Conservation (phyloP, 768 basidiomycete genomes). For the Suillus hirtellus region DNA sequence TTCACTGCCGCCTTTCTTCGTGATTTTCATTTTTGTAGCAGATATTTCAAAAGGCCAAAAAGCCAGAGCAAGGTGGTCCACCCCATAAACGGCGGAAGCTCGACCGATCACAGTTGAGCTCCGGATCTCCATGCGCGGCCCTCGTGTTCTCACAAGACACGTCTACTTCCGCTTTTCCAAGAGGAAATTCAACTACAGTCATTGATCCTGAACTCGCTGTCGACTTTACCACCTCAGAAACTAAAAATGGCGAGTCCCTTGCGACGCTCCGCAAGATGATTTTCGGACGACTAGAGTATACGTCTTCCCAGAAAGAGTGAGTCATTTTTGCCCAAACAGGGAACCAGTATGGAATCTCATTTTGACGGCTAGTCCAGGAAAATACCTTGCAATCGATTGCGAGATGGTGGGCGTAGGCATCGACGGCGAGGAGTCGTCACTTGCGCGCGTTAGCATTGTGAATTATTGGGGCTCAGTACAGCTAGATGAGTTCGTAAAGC, state of each 20-base stretch:
- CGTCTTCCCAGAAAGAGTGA: constrained; percentile 45
- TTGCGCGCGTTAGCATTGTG: constrained; percentile 88
- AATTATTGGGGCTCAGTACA: constrained; percentile 82
- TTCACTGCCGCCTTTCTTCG: not conserved
- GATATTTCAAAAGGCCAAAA: not conserved
- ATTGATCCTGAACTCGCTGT: constrained; percentile 11
- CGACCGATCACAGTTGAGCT: constrained; percentile 9
- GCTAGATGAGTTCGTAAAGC: constrained; percentile 84
- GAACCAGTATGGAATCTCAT: constrained; percentile 12
- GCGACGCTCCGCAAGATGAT: constrained; percentile 53
- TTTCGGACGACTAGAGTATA: constrained; percentile 44
- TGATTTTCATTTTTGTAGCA: not conserved
- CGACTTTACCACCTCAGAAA: constrained; percentile 26
- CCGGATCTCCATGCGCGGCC: constrained; percentile 4
- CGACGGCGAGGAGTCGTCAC: constrained; percentile 76
- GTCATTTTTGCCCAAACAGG: constrained; percentile 22
- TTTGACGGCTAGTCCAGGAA: constrained; percentile 53
- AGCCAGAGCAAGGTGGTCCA: constrained; percentile 1
- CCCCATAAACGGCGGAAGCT: constrained; percentile 24
- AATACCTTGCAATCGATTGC: constrained; percentile 86
- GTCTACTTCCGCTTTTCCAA: constrained; percentile 11
- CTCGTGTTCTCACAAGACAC: constrained; percentile 9
- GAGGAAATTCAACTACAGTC: constrained; percentile 1
- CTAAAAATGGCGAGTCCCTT: constrained; percentile 51
- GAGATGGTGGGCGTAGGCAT: constrained; percentile 97